Evolutionary conservation across 306 rosid species (phyloP).

Genomic region (Castanea crenata): DNA sequence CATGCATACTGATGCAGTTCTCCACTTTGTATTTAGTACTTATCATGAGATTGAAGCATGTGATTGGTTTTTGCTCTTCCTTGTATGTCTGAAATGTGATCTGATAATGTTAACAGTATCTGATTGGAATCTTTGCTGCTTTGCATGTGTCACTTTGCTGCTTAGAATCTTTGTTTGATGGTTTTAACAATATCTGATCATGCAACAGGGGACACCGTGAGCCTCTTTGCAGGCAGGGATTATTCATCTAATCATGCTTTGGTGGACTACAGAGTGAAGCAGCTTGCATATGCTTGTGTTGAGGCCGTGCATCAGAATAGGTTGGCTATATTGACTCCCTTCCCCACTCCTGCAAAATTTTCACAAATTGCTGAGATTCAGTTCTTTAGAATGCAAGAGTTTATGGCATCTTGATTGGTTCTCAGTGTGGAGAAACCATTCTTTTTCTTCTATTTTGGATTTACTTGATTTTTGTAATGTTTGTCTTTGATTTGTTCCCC

Average conservation of each 20-base stretch:
- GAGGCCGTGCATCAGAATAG: slow-evolving; percentile 79
- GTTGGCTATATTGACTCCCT: slow-evolving; percentile 35
- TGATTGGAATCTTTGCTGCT: slow-evolving; percentile 11
- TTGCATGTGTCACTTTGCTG: slow-evolving; percentile 12
- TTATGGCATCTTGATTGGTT: neutral
- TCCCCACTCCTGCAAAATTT: neutral
- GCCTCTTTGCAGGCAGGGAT: slow-evolving; percentile 73
- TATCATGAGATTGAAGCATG: neutral
- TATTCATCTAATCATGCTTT: slow-evolving; percentile 56
- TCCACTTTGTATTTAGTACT: neutral
- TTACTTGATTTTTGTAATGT: too few species aligned
- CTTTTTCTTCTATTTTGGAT: too few species aligned
- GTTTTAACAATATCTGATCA: slow-evolving; percentile 9
- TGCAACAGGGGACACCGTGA: slow-evolving; percentile 64
- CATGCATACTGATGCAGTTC: neutral
- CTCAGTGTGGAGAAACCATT: too few species aligned
- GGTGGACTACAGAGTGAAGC: slow-evolving; percentile 78
- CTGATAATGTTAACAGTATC: slow-evolving; percentile 7
- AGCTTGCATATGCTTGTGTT: slow-evolving; percentile 62
- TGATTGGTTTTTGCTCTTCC: neutral
- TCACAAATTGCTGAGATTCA: neutral
- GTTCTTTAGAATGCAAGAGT: neutral
- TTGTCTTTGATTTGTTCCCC: too few species aligned
- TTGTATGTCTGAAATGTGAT: slow-evolving; percentile 16
- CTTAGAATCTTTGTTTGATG: slow-evolving; percentile 1